Base-by-base conservation (phyloP, 345 rosid species). In the Leavenworthia alabamica region DNA sequence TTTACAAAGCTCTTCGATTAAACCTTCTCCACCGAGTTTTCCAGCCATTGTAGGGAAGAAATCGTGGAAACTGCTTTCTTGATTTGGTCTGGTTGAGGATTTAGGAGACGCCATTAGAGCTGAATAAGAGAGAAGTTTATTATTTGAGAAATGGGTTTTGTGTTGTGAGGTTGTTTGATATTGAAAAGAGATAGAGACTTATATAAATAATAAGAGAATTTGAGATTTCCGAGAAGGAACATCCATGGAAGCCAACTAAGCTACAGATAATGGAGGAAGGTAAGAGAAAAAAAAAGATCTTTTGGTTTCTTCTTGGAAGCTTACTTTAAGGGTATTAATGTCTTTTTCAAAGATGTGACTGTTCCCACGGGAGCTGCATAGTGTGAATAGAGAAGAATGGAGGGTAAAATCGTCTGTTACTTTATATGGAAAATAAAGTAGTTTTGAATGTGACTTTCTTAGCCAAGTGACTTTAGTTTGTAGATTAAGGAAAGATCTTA, bases 1-100 rank as follows among this genome's bases (percentile, higher is more conserved):
- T 39, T 88, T 88, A 53, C 94, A 91, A 4, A 88, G 72, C 72
- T 91, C 94, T 8, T 78, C 82, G 4, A 91, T 83, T 5, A 91
- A 52, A 7, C 83, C 96, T 29, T 88, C 96, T 19, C 91, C 86
- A 4, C 98, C 94, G 3, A 91, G 83, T 64, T 88, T 88, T 45
- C 80, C 32, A 0, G 94, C 94, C 96, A 88, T 86, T 1, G 82
- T 16, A 1, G 98, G 98, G 56, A 91, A 73, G 74, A 48, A 73
- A 69, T 88, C 97, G 5, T 85, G 76, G 70, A 90, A 90, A 14
- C 29, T 50, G 19, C 68, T 7, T 15, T 58, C 15, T 68, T 40
- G 58, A 56, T 60, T 75, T 2, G 63, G 62, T n/a, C 75, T 49
- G 1, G 77, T 39, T 50, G 73, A 56, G 10, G 66, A 42, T 45